phyloP scores from a whole-genome alignment of 495 filamentous ascomycete genomes.

The Cenococcum geophilum region DNA sequence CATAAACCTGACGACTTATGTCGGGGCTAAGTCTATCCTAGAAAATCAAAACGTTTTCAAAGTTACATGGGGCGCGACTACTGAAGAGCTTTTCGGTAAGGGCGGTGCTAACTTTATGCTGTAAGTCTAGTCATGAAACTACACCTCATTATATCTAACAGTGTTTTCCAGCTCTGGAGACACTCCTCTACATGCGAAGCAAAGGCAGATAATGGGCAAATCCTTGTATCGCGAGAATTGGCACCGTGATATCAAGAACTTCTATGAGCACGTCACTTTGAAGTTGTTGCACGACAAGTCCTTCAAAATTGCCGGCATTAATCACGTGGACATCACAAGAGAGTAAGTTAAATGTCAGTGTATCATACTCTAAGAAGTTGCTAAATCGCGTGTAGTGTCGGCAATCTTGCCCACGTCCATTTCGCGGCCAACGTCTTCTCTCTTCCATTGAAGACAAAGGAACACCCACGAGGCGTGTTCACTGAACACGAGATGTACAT shows the following conservation, averaged over 20 bases:
- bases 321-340: conserved; percentile 69
- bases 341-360: conserved; percentile 44
- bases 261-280: conserved; percentile 56
- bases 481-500: conserved; percentile 74
- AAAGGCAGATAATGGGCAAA: conserved; percentile 42
- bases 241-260: conserved; percentile 48
- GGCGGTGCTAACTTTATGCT: conserved; percentile 53
- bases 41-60: conserved; percentile 58
- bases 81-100: conserved; percentile 51
- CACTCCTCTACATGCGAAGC: conserved; percentile 40
- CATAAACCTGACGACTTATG: conserved; percentile 54
- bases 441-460: conserved; percentile 65
- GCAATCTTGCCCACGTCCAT: conserved; percentile 64
- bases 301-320: conserved; percentile 51
- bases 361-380: neutral
- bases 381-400: conserved; percentile 42
- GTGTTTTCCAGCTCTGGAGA: conserved; percentile 42
- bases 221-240: conserved; percentile 46
- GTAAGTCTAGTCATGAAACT: neutral
- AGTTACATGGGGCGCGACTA: conserved; percentile 53
- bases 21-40: conserved; percentile 57
- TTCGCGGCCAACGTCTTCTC: conserved; percentile 69
- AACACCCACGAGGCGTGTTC: conserved; percentile 63
- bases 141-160: neutral
- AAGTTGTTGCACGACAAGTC: conserved; percentile 59